Percentiles rank a stretch among this genome's conserved stretches.
Conservation (phyloP, 371 early-diverging fungal genomes). For the Mucor racemosus region DNA sequence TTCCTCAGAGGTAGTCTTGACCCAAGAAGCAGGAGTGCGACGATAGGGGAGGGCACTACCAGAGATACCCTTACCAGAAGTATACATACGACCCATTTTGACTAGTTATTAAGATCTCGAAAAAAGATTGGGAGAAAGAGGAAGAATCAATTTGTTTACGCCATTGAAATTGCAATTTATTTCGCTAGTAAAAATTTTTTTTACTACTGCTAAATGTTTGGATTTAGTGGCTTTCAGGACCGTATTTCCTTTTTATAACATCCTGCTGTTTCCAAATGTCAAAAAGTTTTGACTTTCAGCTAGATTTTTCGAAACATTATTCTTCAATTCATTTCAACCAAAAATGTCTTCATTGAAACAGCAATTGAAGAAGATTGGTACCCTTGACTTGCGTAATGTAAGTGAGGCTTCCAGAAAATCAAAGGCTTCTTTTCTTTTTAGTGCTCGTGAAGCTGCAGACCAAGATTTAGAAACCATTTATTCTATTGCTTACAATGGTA, state of each 20-base stretch:
- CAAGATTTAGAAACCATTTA: conserved; percentile 87
- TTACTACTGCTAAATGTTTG: background rate
- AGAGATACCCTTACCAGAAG: conserved; percentile 99
- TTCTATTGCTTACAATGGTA: conserved; percentile 82
- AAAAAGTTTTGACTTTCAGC: background rate
- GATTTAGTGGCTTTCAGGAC: background rate
- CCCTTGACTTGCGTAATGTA: conserved; percentile 61
- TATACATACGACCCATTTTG: conserved; percentile 71
- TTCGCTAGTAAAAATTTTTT: conserved; percentile 10
- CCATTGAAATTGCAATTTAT: background rate
- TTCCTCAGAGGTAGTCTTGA: conserved; percentile 89
- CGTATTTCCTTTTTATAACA: background rate
- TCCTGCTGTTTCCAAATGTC: background rate
- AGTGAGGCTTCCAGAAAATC: conserved; percentile 55
- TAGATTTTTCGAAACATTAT: background rate
- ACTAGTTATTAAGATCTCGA: conserved; percentile 22
- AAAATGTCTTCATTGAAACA: conserved; percentile 61
- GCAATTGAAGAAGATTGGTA: conserved; percentile 71
- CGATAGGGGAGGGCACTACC: conserved; percentile 99
- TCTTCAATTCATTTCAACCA: background rate
- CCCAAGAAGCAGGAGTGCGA: conserved; percentile 97
- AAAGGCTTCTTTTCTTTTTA: conserved; percentile 83
- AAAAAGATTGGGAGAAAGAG: conserved; percentile 31
- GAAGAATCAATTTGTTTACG: background rate
- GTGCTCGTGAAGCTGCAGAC: conserved; percentile 84